Conservation (phyloP, 257 asterid species). For the Solanum gandarillasii region DNA sequence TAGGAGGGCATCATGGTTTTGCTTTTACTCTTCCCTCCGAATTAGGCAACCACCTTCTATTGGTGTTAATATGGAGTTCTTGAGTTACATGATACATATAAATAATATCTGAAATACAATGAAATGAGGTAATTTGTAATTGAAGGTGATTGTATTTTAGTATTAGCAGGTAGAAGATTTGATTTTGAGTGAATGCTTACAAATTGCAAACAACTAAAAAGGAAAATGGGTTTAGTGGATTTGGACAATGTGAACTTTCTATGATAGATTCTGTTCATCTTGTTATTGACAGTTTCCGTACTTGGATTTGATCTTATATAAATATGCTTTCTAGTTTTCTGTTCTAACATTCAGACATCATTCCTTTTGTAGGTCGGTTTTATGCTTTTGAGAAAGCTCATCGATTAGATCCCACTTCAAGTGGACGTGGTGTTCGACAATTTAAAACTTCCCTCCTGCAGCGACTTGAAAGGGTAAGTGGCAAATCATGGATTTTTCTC, state of each 20-base stretch:
- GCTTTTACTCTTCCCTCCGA: background rate
- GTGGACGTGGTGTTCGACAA: slow-evolving; percentile 99
- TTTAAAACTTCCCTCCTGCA: slow-evolving; percentile 94
- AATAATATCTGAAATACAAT: background rate
- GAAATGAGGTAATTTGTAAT: background rate
- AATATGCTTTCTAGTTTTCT: background rate
- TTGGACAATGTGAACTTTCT: background rate
- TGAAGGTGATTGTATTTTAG: background rate
- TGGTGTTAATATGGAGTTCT: background rate
- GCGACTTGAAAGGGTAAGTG: slow-evolving; percentile 81
- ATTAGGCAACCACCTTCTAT: background rate
- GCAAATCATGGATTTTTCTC: background rate
- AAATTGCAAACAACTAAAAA: background rate
- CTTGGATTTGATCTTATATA: background rate
- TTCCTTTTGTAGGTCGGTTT: slow-evolving; percentile 62
- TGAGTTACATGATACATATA: background rate
- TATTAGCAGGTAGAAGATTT: background rate
- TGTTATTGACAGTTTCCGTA: background rate
- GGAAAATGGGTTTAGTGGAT: background rate
- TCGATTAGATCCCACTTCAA: slow-evolving; percentile 86
- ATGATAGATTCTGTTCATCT: background rate
- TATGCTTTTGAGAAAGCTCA: slow-evolving; percentile 98
- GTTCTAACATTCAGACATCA: background rate
- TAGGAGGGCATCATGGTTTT: background rate
- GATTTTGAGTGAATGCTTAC: background rate